Percentiles rank a stretch among this genome's conserved stretches.
Conservation (phyloP, 805 yeast genomes). For the Ogataea philodendri region DNA sequence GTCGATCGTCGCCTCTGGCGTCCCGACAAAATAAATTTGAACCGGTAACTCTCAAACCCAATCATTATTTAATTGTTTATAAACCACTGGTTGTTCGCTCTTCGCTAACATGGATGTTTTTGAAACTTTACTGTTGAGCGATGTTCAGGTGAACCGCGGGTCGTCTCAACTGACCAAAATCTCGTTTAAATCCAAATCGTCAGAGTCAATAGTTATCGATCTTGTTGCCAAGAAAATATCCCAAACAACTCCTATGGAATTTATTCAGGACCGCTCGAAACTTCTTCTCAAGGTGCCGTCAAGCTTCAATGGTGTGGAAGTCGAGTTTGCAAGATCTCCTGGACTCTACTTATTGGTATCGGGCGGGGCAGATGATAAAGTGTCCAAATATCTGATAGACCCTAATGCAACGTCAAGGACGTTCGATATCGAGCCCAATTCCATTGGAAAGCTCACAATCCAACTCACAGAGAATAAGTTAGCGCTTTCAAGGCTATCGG, state of each 20-base stretch:
- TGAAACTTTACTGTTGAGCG: conserved; percentile 5
- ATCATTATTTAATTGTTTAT: neutral
- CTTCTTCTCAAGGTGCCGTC: conserved; percentile 15
- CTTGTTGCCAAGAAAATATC: conserved; percentile 7
- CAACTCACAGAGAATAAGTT: conserved; percentile 7
- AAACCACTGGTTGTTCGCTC: too few relatives aligned
- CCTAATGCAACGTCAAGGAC: neutral
- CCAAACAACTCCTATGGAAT: conserved; percentile 8
- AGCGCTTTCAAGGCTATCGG: conserved; percentile 9
- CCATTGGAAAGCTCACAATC: conserved; percentile 11
- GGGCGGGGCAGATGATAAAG: conserved; percentile 5
- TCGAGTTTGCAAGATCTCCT: neutral
- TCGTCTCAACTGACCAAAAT: conserved; percentile 5
- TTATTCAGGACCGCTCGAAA: conserved; percentile 13
- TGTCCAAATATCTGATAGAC: conserved; percentile 4
- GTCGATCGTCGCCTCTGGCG: too few relatives aligned
- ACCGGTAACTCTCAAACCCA: neutral
- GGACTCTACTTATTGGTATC: conserved; percentile 8
- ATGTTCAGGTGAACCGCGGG: conserved; percentile 3
- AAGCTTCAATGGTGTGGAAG: conserved; percentile 1
- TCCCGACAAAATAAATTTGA: neutral
- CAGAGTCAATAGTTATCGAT: conserved; percentile 6
- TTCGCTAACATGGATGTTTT: conserved; percentile 7
- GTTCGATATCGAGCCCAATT: conserved; percentile 6
- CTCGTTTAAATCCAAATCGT: conserved; percentile 1